Conservation (phyloP, 2,329 filamentous ascomycete species). For the Diplodia corticola region DNA sequence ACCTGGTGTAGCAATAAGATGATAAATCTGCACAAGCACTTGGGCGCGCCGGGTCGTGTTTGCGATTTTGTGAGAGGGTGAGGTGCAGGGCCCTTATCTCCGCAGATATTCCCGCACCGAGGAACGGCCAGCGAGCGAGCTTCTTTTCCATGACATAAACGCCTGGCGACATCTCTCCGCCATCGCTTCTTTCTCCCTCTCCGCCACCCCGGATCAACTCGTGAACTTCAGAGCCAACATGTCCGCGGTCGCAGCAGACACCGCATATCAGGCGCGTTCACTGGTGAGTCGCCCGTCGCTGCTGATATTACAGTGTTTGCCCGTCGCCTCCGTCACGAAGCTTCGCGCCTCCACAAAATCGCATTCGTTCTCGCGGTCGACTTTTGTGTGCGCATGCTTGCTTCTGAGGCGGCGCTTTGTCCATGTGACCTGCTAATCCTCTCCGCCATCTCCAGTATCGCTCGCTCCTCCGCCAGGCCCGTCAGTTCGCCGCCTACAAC, state of each 20-base stretch:
- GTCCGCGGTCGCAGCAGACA: conserved; percentile 36
- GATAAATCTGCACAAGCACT: neutral
- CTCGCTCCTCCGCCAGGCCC: conserved; percentile 80
- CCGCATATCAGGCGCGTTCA: conserved; percentile 43
- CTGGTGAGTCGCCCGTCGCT: conserved; percentile 35
- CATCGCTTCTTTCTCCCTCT: neutral
- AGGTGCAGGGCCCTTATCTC: neutral
- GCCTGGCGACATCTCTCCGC: conserved; percentile 11
- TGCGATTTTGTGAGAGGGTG: neutral
- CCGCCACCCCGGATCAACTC: neutral
- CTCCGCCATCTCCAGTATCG: conserved; percentile 67
- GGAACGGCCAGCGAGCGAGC: conserved; percentile 12
- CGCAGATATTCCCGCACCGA: conserved; percentile 12
- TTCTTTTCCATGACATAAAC: conserved; percentile 23
- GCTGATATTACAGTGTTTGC: conserved; percentile 1
- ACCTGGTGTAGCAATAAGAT: conserved; percentile 9
- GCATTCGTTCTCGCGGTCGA: neutral
- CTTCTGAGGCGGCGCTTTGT: too few species aligned
- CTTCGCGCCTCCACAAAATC: neutral
- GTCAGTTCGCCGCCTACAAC: conserved; percentile 91
- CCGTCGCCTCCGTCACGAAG: conserved; percentile 6
- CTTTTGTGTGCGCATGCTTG: neutral
- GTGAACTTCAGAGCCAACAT: neutral
- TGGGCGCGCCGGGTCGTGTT: neutral
- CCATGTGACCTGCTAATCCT: neutral